A percentile compares a stretch with the other conserved stretches of the same genome.
Evolutionary conservation across 768 basidiomycete genomes (phyloP).

Genomic region (Erythrobasidium yunnanense): DNA sequence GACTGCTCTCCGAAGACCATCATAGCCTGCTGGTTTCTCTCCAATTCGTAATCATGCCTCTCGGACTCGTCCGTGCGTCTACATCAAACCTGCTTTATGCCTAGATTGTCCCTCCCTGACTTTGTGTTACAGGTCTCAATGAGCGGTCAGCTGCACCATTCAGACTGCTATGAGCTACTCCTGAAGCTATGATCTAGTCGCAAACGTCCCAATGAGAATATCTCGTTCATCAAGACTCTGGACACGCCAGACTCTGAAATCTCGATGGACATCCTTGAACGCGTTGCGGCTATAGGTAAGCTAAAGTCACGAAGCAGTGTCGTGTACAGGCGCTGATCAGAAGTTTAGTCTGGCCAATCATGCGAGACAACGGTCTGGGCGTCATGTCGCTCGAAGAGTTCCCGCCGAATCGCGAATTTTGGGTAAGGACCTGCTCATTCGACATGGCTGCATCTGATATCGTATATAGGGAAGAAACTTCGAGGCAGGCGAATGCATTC

Average conservation of each 20-base stretch:
- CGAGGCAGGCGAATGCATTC: conserved; percentile 22
- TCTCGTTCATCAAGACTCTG: conserved; percentile 15
- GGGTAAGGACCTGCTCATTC: neutral
- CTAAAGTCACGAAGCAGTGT: too few relatives aligned
- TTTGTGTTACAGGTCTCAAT: neutral
- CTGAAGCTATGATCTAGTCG: neutral
- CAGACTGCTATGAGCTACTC: neutral
- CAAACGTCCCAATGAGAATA: conserved; percentile 14
- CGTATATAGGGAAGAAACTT: conserved; percentile 22
- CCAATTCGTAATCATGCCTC: neutral
- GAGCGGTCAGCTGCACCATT: neutral
- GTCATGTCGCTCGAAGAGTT: conserved; percentile 25
- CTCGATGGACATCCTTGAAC: conserved; percentile 15
- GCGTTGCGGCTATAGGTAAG: conserved; percentile 19
- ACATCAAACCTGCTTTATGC: neutral
- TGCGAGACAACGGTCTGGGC: conserved; percentile 4
- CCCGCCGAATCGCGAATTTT: conserved; percentile 11
- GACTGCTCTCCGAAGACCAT: too few relatives aligned
- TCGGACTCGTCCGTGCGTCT: conserved; percentile 6
- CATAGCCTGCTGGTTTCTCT: too few relatives aligned
- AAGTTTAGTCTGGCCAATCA: conserved; percentile 26
- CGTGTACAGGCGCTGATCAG: too few relatives aligned
- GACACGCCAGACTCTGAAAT: conserved; percentile 15
- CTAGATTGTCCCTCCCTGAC: neutral
- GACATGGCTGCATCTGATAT: too few relatives aligned